Percentiles rank a stretch among this genome's conserved stretches.
These are phyloP conservation scores for Tylopilus sp. DNA, from an alignment of 768 basidiomycete species.

Conservation along the genomic window DNA sequence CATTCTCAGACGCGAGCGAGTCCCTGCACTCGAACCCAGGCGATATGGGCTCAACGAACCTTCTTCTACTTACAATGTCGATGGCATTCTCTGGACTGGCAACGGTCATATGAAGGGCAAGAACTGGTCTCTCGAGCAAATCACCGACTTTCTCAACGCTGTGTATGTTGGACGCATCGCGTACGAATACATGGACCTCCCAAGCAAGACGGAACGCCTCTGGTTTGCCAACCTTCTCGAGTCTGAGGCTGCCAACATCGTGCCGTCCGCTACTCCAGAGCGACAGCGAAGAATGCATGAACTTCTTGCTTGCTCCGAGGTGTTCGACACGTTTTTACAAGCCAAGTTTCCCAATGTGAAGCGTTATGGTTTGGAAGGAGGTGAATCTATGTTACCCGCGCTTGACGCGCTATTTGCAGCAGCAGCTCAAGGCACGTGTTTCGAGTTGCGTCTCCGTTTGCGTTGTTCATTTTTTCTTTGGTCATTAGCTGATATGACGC, in stretches of 20 bases:
- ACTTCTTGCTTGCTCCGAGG: constrained; percentile 73
- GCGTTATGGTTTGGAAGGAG: constrained; percentile 87
- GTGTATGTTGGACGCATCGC: no score
- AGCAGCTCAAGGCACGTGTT: constrained; percentile 52
- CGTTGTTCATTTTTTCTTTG: background rate
- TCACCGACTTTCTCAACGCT: no score
- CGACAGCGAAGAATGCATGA: constrained; percentile 59
- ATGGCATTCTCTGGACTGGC: constrained; percentile 78
- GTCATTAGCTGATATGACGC: constrained; percentile 57
- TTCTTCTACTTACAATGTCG: constrained; percentile 57
- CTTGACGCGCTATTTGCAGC: constrained; percentile 71
- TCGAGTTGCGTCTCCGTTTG: no score
- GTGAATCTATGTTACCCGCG: constrained; percentile 91
- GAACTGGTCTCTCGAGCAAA: no score
- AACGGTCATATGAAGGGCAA: no score
- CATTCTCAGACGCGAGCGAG: constrained; percentile 77
- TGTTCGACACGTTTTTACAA: constrained; percentile 82
- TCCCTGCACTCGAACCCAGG: constrained; percentile 69
- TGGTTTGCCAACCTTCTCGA: constrained; percentile 91
- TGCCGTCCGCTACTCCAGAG: constrained; percentile 28
- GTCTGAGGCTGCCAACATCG: constrained; percentile 35
- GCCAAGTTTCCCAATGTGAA: constrained; percentile 87
- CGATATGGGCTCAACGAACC: constrained; percentile 71
- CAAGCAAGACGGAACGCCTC: constrained; percentile 77
- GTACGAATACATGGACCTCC: constrained; percentile 91